These are phyloP conservation scores for Sequoiadendron giganteum DNA, from an alignment of 75 land plant species.

Conservation along the genomic window DNA sequence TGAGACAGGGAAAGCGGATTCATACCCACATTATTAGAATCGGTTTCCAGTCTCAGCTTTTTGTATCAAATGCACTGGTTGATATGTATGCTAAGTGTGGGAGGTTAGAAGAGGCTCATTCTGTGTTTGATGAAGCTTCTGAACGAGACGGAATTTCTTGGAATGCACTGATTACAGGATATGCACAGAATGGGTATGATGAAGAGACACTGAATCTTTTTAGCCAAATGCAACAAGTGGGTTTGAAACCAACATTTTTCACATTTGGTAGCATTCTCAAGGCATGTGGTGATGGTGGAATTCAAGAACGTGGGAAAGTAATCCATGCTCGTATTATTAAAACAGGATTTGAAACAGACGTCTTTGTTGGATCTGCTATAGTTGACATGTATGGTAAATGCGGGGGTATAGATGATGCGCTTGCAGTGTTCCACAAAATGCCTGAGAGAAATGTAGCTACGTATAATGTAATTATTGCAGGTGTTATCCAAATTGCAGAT, in stretches of 20 bases:
- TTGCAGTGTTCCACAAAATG: conserved; percentile 7
- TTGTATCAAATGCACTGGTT: conserved; percentile 28
- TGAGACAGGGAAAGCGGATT: conserved; percentile 31
- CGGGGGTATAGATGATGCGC: conserved; percentile 21
- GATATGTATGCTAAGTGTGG: conserved; percentile 53
- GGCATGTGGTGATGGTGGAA: conserved; percentile 10
- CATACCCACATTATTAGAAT: conserved; percentile 27
- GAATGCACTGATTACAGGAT: conserved; percentile 50
- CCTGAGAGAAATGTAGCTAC: neutral
- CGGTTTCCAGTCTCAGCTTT: conserved; percentile 12
- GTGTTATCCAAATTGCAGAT: conserved; percentile 6
- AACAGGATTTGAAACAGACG: conserved; percentile 6
- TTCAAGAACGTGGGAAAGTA: conserved; percentile 1
- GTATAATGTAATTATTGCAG: conserved; percentile 22
- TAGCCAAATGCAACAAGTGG: conserved; percentile 29
- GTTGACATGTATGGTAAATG: conserved; percentile 32
- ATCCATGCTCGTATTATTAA: conserved; percentile 6
- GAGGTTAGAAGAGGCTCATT: conserved; percentile 15
- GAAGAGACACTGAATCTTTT: conserved; percentile 30
- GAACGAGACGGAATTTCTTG: conserved; percentile 36
- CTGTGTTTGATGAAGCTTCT: conserved; percentile 25
- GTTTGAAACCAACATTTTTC: conserved; percentile 7
- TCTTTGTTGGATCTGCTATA: conserved; percentile 16
- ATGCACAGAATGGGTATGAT: conserved; percentile 27
- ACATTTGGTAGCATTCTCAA: conserved; percentile 17